Percentiles rank a stretch among this genome's conserved stretches.
phyloP scores from a whole-genome alignment of 495 filamentous ascomycete species.

The Xylaria scruposa region DNA sequence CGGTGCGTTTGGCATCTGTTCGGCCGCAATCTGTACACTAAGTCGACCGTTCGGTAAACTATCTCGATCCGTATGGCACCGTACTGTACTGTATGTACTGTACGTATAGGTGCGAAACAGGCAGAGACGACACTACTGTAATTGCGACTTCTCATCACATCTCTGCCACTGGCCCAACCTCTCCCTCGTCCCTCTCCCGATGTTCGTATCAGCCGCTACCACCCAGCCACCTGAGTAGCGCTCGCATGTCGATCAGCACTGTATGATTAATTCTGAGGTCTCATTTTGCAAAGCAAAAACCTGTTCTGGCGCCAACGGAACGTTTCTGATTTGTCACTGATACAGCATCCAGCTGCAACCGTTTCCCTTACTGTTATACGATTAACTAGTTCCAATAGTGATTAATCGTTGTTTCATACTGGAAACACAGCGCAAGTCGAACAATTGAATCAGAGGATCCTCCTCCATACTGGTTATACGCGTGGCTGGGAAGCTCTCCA shows the following conservation, averaged over 20 bases:
- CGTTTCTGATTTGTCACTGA: conserved; percentile 15
- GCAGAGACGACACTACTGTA: background rate
- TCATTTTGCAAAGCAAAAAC: conserved; percentile 14
- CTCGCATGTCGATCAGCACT: conserved; percentile 17
- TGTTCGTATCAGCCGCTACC: background rate
- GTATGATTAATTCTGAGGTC: background rate
- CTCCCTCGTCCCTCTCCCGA: background rate
- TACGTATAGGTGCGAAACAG: background rate
- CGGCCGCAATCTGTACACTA: no score
- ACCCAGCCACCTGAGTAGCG: background rate
- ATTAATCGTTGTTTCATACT: background rate
- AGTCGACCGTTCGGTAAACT: background rate
- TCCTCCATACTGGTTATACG: background rate
- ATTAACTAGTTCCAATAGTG: background rate
- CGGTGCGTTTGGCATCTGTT: background rate
- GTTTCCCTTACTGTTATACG: background rate
- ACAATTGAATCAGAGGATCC: background rate
- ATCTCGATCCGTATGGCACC: background rate
- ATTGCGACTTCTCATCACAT: conserved; percentile 12
- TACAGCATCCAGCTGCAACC: background rate
- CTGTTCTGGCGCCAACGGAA: conserved; percentile 11
- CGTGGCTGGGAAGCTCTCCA: conserved; percentile 8
- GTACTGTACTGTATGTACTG: background rate
- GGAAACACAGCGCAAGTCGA: background rate
- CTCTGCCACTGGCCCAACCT: conserved; percentile 10